These are phyloP conservation scores for Parietaria judaica DNA, from an alignment of 306 rosid genomes.

Conservation along the genomic window DNA sequence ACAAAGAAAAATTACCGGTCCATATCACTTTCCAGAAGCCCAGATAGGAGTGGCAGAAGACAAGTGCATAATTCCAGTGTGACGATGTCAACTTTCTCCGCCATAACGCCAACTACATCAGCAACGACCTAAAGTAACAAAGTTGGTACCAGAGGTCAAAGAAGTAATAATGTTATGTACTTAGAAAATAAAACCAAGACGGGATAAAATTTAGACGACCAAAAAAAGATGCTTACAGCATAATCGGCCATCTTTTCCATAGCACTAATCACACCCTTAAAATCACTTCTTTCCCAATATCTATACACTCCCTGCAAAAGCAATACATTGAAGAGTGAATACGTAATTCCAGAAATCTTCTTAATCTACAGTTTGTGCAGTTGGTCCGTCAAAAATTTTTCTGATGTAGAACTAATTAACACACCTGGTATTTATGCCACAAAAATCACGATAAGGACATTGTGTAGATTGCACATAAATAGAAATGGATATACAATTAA, in stretches of 20 bases:
- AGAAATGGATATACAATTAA: background rate
- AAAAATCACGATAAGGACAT: background rate
- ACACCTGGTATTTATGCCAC: background rate
- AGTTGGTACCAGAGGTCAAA: constrained; percentile 6
- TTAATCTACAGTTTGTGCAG: background rate
- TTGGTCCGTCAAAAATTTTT: background rate
- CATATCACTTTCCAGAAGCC: constrained; percentile 76
- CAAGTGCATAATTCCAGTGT: constrained; percentile 78
- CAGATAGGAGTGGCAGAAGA: constrained; percentile 63
- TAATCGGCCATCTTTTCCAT: constrained; percentile 92
- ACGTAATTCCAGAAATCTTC: background rate
- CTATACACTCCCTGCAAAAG: constrained; percentile 69
- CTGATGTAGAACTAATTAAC: background rate
- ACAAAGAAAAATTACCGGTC: constrained; percentile 45
- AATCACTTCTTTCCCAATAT: constrained; percentile 88
- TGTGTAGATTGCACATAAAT: too few relatives aligned
- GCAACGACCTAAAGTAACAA: constrained; percentile 73
- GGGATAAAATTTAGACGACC: constrained; percentile 7
- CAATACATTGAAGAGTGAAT: constrained; percentile 24
- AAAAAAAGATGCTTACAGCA: constrained; percentile 51
- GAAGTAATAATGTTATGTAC: constrained; percentile 7
- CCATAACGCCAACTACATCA: constrained; percentile 77
- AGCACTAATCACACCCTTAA: constrained; percentile 73
- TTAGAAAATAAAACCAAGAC: constrained; percentile 4
- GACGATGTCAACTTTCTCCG: constrained; percentile 60